Evolutionary conservation across 768 basidiomycete species (phyloP), one percentile per base, ranked within the genome.

Genomic region (Lactarius tabidus): DNA sequence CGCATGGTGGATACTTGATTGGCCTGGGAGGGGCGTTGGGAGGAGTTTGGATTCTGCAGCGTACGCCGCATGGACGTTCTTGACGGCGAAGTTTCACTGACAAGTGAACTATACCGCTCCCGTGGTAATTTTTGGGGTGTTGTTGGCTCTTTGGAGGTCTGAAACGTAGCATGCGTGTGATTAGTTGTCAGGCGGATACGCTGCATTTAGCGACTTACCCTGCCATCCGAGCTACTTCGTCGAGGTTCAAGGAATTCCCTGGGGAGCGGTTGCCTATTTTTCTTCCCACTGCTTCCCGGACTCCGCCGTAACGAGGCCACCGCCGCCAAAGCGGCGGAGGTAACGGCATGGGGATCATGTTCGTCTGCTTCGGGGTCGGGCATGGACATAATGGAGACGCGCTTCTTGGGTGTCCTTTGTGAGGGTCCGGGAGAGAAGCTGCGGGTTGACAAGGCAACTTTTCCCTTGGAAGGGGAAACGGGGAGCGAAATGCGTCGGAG

Each of bases 321-420:
- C 38, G 86, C 83, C 52, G 82, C 85, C 67, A 89, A 73, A 54
- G 88, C 87, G 60, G 85, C 81, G 31, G 80, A 79, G 2, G 82
- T 80, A 36, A 87, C 76, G 70, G 84, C 79, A 35, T 73, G 74
- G 18, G 74, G 72, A 23, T 72, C 71, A 20, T 72, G 69, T 23
- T 72, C 63, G 23, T 71, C 72, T 28, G 68, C 26, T 18, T 56
- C 59, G 38, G 64, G 63, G 23, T 70, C 68, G 6, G 75, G 73
- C 23, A 65, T 60, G 48, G 76, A 76, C 20, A 75, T 69, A 7
- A 78, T 72, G 2, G 81, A 80, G 23, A 75, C 73, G 31, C 81
- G 74, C 68, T 83, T 82, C 6, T 78, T 77, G 17, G 79, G 75
- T 26, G 79, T 77, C 57, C 75, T 56, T 57, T 69, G 75, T 41